A percentile compares a stretch with the other conserved stretches of the same genome.
Evolutionary conservation across 306 rosid genomes (phyloP).

Genomic region (Prunus mume): DNA sequence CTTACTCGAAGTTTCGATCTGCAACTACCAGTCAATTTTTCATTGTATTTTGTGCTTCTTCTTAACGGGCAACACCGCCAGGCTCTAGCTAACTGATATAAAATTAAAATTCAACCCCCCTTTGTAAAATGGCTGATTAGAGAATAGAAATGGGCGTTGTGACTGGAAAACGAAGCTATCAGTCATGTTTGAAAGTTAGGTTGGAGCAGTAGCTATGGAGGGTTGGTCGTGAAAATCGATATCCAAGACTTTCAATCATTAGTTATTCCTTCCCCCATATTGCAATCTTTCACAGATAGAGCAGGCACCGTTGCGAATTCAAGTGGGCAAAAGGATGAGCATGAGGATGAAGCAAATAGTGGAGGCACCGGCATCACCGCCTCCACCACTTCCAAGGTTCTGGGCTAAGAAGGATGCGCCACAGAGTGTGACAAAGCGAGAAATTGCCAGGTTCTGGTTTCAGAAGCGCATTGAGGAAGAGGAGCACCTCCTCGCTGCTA

Average conservation of each 20-base stretch:
- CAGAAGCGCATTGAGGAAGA: slow-evolving; percentile 61
- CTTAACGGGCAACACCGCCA: neutral
- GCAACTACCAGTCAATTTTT: slow-evolving; percentile 34
- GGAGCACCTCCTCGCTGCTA: slow-evolving; percentile 82
- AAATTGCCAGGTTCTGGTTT: slow-evolving; percentile 76
- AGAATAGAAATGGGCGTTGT: neutral
- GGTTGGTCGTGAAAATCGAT: slow-evolving; percentile 7
- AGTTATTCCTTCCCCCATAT: neutral
- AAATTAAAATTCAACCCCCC: neutral
- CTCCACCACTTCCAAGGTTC: slow-evolving; percentile 45
- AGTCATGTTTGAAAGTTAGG: slow-evolving; percentile 42
- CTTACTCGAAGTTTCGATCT: neutral
- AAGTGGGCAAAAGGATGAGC: neutral
- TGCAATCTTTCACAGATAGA: neutral
- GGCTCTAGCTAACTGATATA: neutral
- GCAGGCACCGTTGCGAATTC: neutral
- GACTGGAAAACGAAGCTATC: neutral
- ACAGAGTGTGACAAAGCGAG: slow-evolving; percentile 64
- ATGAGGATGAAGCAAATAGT: slow-evolving; percentile 28
- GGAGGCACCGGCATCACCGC: slow-evolving; percentile 12
- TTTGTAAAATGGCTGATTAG: neutral
- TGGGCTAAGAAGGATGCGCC: slow-evolving; percentile 19
- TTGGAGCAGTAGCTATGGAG: slow-evolving; percentile 38
- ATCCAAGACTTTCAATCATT: neutral
- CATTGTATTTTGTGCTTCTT: neutral